Evolutionary conservation across 495 filamentous ascomycete species (phyloP), one percentile per base, ranked within the genome.

Genomic region (Echria macrotheca): DNA sequence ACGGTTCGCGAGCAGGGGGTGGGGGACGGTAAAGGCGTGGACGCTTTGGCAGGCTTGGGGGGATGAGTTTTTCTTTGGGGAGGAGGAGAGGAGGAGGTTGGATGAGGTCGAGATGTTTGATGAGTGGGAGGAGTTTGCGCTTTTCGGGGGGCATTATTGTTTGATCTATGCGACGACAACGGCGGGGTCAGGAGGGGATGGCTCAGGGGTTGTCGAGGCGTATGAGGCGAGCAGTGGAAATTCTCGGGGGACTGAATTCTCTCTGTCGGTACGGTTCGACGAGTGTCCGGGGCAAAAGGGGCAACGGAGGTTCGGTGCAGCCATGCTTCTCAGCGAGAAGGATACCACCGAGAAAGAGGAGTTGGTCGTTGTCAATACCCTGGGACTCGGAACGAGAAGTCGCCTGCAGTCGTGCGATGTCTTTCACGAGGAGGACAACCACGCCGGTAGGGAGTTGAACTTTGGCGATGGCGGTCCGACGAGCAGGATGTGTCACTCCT

Each of bases 111-210:
- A 96, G 61, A 81, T 83, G 15, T 96, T 96, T 62, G 91, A 96
- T 65, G 90, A 96, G 68, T 96, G 88, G 89, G 91, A 96, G 66
- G 91, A 96, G 53, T 89, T 95, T 61, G 86, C 86, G 10, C 69
- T 96, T 4, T 96, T 93, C 63, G 83, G 75, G 5, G 79, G 81
- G 41, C 91, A 95, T 68, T 95, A 95, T 67, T 91, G 91, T 54
- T 67, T 96, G 23, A 72, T 95, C 6, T 68, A 84, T 29, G 89
- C 89, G 4, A 66, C 47, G 26, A 58, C 53, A 11, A 8, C 23
- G n/a, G 50, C 46, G 11, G 41, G 42, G 15, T 35, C 33, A 3
- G 42, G n/a, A n/a, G n/a, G n/a, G n/a, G n/a, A n/a, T n/a, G 28
- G 45, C 4, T n/a, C 18, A 12, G 58, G 37, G 11, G 17, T 14